Percentiles rank a stretch among this genome's conserved stretches.
Conservation (phyloP, 148 eudicot species). For the Rhododendron mucronatum region DNA sequence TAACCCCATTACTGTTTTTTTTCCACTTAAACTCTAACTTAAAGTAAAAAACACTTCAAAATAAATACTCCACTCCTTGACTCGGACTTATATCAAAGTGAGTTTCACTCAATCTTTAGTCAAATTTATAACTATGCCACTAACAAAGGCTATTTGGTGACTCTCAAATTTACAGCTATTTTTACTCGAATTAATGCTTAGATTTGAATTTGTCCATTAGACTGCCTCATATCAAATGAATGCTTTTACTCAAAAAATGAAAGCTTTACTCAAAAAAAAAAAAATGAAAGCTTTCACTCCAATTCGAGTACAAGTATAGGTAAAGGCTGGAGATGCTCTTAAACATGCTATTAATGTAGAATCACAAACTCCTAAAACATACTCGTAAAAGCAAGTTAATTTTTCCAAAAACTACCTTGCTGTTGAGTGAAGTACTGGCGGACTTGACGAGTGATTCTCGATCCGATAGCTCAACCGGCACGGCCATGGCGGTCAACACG, state of each 20-base stretch:
- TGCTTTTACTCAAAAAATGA: not conserved
- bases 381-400: not conserved
- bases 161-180: not conserved
- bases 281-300: not conserved
- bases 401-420: slow-evolving; percentile 27
- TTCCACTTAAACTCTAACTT: not conserved
- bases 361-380: not conserved
- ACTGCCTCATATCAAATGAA: not conserved
- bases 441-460: slow-evolving; percentile 71
- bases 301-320: not conserved
- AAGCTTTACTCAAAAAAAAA: not conserved
- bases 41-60: not conserved
- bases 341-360: not conserved
- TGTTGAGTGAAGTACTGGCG: slow-evolving; percentile 77
- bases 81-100: not conserved
- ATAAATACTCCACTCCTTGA: not conserved
- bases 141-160: not conserved
- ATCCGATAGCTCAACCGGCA: slow-evolving; percentile 78
- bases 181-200: not conserved
- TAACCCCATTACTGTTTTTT: not conserved
- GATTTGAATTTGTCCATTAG: not conserved
- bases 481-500: slow-evolving; percentile 80
- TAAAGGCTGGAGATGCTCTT: not conserved
- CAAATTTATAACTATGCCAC: not conserved
- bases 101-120: not conserved